Conservation (phyloP, 2,329 filamentous ascomycete genomes). For the Amesomyces nigricolor region DNA sequence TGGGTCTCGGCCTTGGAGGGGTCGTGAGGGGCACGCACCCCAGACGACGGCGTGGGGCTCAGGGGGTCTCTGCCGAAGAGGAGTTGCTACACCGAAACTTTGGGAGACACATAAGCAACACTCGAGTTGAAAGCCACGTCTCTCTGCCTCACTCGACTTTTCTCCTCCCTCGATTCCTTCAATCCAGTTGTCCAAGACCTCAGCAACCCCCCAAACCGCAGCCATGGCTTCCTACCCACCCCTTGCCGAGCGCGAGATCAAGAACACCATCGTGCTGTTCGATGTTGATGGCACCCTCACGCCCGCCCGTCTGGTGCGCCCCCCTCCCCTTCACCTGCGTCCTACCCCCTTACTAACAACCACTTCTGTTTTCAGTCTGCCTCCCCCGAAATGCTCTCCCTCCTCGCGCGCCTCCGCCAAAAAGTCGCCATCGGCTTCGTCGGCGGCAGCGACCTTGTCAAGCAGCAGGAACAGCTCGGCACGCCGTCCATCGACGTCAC, state of each 20-base stretch:
- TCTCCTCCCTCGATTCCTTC: background rate
- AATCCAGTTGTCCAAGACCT: background rate
- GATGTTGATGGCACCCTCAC: conserved; percentile 94
- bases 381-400: conserved; percentile 73
- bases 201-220: conserved; percentile 4
- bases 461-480: conserved; percentile 96
- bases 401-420: conserved; percentile 74
- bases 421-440: conserved; percentile 89
- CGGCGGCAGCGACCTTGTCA: conserved; percentile 82
- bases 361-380: conserved; percentile 46
- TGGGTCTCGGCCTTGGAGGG: background rate
- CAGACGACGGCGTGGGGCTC: conserved; percentile 11
- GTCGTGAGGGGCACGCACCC: conserved; percentile 13
- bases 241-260: conserved; percentile 75
- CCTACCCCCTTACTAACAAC: background rate
- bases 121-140: background rate
- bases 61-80: conserved; percentile 1
- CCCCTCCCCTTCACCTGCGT: background rate
- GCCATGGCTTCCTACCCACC: conserved; percentile 54
- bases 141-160: background rate
- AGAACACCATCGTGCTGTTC: conserved; percentile 92
- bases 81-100: conserved; percentile 11
- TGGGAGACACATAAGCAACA: background rate
- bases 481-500: conserved; percentile 62
- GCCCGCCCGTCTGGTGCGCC: conserved; percentile 65